Evolutionary conservation across 805 yeast species (phyloP).

Genomic region (Wickerhamiella australiensis): DNA sequence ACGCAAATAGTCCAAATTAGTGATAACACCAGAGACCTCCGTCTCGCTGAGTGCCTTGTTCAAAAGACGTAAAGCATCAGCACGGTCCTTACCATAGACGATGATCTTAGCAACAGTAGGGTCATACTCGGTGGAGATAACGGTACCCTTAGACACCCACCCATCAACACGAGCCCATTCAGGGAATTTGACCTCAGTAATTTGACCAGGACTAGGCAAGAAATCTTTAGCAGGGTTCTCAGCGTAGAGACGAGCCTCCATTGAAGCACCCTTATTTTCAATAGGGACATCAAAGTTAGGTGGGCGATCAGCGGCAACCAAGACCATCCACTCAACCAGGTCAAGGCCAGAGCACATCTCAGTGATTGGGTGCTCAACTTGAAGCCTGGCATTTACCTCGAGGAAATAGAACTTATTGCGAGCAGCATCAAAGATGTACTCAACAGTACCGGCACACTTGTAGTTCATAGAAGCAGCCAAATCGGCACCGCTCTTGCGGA

Average conservation of each 20-base stretch:
- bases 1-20: slow-evolving; percentile 81
- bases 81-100: slow-evolving; percentile 83
- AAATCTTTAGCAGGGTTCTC: slow-evolving; percentile 94
- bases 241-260: slow-evolving; percentile 94
- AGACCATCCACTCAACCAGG: slow-evolving; percentile 92
- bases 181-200: slow-evolving; percentile 77
- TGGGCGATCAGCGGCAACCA: slow-evolving; percentile 78
- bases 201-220: slow-evolving; percentile 91
- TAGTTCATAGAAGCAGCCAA: slow-evolving; percentile 74
- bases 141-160: slow-evolving; percentile 86
- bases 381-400: slow-evolving; percentile 93
- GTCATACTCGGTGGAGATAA: slow-evolving; percentile 83
- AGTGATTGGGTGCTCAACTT: slow-evolving; percentile 96
- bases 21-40: slow-evolving; percentile 72
- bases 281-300: slow-evolving; percentile 56
- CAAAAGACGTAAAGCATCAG: slow-evolving; percentile 67
- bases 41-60: slow-evolving; percentile 78
- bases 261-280: slow-evolving; percentile 69
- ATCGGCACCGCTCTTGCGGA: slow-evolving; percentile 77
- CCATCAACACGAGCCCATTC: slow-evolving; percentile 86
- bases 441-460: slow-evolving; percentile 96
- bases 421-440: slow-evolving; percentile 76
- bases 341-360: slow-evolving; percentile 92
- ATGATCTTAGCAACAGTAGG: slow-evolving; percentile 94
- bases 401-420: slow-evolving; percentile 86